These are phyloP conservation scores for Aureobasidium sp. DNA, from an alignment of 2,329 filamentous ascomycete species.

Conservation along the genomic window DNA sequence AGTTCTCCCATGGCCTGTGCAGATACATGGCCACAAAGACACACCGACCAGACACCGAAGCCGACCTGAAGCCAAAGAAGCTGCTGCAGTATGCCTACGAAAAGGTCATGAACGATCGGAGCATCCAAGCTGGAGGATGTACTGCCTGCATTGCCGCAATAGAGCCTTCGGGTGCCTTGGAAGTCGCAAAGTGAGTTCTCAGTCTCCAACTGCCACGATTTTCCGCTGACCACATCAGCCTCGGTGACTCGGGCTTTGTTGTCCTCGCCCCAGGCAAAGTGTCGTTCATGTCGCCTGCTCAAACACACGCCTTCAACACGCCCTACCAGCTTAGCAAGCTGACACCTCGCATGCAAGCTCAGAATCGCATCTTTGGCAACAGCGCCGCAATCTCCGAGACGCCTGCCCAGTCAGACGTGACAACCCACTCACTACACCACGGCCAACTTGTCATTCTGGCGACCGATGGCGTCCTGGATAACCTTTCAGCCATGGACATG, in stretches of 20 bases:
- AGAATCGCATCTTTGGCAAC: conserved; percentile 78
- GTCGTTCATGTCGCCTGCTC: conserved; percentile 71
- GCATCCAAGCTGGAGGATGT: conserved; percentile 75
- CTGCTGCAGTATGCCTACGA: conserved; percentile 83
- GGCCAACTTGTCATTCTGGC: conserved; percentile 92
- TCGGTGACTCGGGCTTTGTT: conserved; percentile 91
- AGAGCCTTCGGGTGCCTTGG: conserved; percentile 63
- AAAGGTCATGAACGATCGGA: conserved; percentile 64
- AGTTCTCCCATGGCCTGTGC: conserved; percentile 91
- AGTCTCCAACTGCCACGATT: not conserved
- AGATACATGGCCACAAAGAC: conserved; percentile 73
- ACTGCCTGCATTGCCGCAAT: conserved; percentile 86
- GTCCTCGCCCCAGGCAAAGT: conserved; percentile 81
- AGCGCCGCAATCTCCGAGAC: conserved; percentile 63
- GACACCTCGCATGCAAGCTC: conserved; percentile 68
- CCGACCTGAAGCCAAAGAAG: conserved; percentile 46
- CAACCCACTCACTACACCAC: conserved; percentile 69
- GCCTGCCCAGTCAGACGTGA: conserved; percentile 75
- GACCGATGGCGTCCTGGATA: conserved; percentile 94
- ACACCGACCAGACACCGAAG: conserved; percentile 50
- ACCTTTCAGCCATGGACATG: conserved; percentile 84
- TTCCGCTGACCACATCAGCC: conserved; percentile 30
- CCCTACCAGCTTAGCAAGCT: conserved; percentile 90
- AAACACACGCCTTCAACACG: conserved; percentile 97
- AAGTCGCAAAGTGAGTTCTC: conserved; percentile 66